phyloP scores from a whole-genome alignment of 208 protist species.

The Acanthamoeba healyi region DNA sequence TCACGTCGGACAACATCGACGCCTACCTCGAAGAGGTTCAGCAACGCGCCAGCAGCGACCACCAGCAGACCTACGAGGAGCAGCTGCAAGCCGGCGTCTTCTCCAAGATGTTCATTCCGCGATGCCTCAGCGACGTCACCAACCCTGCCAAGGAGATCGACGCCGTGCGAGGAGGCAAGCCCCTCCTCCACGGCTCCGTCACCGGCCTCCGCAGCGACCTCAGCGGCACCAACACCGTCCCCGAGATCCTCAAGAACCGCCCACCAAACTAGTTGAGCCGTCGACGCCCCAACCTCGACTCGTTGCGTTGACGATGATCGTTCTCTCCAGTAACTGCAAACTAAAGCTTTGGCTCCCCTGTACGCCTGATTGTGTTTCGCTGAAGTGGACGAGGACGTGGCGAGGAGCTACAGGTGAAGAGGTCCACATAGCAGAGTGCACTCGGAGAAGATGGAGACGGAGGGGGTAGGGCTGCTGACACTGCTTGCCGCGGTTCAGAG shows the following conservation, averaged over 20 bases:
- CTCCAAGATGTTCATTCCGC: conserved; percentile 12
- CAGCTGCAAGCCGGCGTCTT: conserved; percentile 12
- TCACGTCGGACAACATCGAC: conserved; percentile 86
- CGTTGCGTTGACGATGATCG: too few species aligned
- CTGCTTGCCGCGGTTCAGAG: background rate
- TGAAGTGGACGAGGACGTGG: too few species aligned
- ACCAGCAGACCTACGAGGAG: conserved; percentile 11
- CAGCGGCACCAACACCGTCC: conserved; percentile 23
- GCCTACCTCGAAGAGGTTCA: conserved; percentile 82
- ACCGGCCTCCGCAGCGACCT: conserved; percentile 16
- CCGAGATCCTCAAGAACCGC: conserved; percentile 21
- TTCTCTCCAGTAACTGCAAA: too few species aligned
- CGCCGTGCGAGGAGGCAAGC: background rate
- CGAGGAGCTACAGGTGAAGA: too few species aligned
- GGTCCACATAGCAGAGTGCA: too few species aligned
- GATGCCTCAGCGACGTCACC: conserved; percentile 20
- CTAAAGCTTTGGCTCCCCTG: too few species aligned
- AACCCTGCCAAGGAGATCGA: conserved; percentile 34
- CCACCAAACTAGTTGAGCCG: too few species aligned
- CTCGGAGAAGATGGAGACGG: too few species aligned
- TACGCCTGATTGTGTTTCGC: too few species aligned
- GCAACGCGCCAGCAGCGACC: conserved; percentile 19
- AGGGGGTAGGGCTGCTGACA: too few species aligned
- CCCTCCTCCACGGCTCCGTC: conserved; percentile 11
- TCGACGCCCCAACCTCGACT: too few species aligned